Conservation (phyloP, 331 rosid species). For the Phaseolus coccineus region DNA sequence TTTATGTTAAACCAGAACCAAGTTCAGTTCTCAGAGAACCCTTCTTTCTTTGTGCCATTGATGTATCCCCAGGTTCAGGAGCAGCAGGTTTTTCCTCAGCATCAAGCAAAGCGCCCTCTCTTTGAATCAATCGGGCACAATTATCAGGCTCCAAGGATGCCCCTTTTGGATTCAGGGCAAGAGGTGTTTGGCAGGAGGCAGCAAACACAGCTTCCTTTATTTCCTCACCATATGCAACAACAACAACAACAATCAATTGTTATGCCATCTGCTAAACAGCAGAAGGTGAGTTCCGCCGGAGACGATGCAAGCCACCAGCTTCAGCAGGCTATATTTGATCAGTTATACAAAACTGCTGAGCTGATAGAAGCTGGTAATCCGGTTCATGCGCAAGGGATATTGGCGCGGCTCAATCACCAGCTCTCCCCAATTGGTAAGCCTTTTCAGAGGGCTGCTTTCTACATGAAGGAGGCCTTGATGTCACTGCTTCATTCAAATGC, state of each 20-base stretch:
- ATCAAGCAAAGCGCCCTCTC: constrained; percentile 67
- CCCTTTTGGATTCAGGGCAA: constrained; percentile 62
- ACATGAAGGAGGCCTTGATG: constrained; percentile 87
- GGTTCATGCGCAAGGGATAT: constrained; percentile 99
- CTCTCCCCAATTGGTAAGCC: constrained; percentile 96
- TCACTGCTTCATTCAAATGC: constrained; percentile 64
- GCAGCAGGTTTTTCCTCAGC: constrained; percentile 63
- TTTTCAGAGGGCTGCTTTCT: constrained; percentile 95
- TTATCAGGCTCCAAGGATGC: constrained; percentile 56
- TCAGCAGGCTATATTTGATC: constrained; percentile 79
- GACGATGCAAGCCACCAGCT: constrained; percentile 76
- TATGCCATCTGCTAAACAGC: constrained; percentile 59
- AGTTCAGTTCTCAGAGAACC: constrained; percentile 65
- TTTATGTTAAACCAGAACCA: constrained; percentile 72
- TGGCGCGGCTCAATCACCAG: constrained; percentile 99
- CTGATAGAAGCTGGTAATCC: constrained; percentile 89
- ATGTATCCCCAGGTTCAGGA: constrained; percentile 69
- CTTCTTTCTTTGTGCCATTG: constrained; percentile 75
- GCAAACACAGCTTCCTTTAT: constrained; percentile 65
- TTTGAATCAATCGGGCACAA: constrained; percentile 55
- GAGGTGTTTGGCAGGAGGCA: constrained; percentile 65
- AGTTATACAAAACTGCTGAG: constrained; percentile 85
- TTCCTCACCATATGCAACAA: constrained; percentile 66
- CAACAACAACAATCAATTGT: constrained; percentile 59
- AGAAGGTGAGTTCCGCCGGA: constrained; percentile 57